Evolutionary conservation across 257 asterid genomes (phyloP).

Genomic region (Primulina tabacum): DNA sequence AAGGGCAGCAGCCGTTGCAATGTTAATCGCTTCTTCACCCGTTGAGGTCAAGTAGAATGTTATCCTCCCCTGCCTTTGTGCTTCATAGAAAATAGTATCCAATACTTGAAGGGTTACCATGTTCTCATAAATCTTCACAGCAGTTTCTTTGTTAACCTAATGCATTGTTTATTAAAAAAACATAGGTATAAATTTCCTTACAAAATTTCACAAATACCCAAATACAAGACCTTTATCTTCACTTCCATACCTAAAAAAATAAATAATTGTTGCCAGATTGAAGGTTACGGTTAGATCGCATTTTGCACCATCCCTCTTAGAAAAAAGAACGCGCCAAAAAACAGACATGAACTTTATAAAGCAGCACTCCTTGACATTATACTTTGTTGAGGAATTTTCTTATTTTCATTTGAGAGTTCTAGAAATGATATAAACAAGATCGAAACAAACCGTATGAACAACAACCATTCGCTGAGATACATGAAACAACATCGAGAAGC

Average conservation of each 20-base stretch:
- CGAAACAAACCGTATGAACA: not conserved
- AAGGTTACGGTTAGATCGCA: too few species aligned
- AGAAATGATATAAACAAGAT: not conserved
- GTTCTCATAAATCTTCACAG: constrained; percentile 60
- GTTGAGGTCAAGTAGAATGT: constrained; percentile 71
- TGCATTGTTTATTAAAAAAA: not conserved
- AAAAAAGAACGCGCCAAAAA: not conserved
- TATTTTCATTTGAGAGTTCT: not conserved
- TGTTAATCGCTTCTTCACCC: constrained; percentile 87
- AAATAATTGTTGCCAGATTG: not conserved
- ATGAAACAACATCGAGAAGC: not conserved
- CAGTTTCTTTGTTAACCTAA: constrained; percentile 65
- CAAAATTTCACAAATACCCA: not conserved
- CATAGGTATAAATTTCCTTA: not conserved
- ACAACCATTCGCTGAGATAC: not conserved
- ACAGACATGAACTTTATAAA: not conserved
- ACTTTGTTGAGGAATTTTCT: not conserved
- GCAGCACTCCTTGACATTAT: not conserved
- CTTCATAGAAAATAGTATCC: constrained; percentile 78
- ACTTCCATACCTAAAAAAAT: not conserved
- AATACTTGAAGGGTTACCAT: constrained; percentile 78
- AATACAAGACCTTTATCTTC: not conserved
- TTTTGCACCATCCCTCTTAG: not conserved
- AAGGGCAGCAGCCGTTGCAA: constrained; percentile 93
- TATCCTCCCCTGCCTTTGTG: constrained; percentile 85